Conservation (phyloP, 108 stramenopile genomes). For the Seminavis robusta region DNA sequence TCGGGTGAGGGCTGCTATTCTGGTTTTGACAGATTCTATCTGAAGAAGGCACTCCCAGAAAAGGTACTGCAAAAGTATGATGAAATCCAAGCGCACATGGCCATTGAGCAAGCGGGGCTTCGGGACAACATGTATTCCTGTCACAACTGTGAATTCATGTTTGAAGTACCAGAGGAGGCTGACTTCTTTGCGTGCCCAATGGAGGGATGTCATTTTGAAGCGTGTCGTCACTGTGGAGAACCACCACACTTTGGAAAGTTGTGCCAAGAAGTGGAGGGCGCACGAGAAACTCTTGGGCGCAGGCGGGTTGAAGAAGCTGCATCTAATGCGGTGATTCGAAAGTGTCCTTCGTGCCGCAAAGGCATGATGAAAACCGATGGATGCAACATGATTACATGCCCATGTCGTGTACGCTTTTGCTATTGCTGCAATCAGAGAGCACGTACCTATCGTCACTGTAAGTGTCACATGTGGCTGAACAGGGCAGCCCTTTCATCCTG, state of each 20-base stretch:
- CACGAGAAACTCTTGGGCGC: slow-evolving; percentile 58
- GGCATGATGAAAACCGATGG: slow-evolving; percentile 63
- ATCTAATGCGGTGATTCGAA: slow-evolving; percentile 65
- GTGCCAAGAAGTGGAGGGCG: slow-evolving; percentile 68
- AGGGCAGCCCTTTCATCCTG: too few relatives aligned
- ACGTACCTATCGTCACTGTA: too few relatives aligned
- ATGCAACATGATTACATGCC: slow-evolving; percentile 87
- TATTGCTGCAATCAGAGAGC: slow-evolving; percentile 70
- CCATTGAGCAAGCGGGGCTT: slow-evolving; percentile 44
- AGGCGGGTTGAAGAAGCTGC: slow-evolving; percentile 83
- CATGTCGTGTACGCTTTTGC: slow-evolving; percentile 64
- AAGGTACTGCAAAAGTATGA: slow-evolving; percentile 72
- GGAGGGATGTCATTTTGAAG: slow-evolving; percentile 54
- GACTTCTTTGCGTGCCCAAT: slow-evolving; percentile 56
- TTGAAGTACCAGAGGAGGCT: slow-evolving; percentile 38
- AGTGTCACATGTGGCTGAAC: too few relatives aligned
- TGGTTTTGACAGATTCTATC: slow-evolving; percentile 47
- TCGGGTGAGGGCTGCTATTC: slow-evolving; percentile 52
- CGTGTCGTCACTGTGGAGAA: slow-evolving; percentile 76
- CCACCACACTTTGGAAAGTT: slow-evolving; percentile 64
- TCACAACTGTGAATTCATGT: slow-evolving; percentile 73
- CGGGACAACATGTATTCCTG: slow-evolving; percentile 46
- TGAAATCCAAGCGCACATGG: slow-evolving; percentile 48
- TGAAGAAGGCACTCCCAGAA: slow-evolving; percentile 50
- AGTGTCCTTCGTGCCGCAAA: slow-evolving; percentile 69